Percentiles rank a stretch among this genome's conserved stretches.
Evolutionary conservation across 2,329 filamentous ascomycete species (phyloP).

Genomic region (Trichoderma harzianum): DNA sequence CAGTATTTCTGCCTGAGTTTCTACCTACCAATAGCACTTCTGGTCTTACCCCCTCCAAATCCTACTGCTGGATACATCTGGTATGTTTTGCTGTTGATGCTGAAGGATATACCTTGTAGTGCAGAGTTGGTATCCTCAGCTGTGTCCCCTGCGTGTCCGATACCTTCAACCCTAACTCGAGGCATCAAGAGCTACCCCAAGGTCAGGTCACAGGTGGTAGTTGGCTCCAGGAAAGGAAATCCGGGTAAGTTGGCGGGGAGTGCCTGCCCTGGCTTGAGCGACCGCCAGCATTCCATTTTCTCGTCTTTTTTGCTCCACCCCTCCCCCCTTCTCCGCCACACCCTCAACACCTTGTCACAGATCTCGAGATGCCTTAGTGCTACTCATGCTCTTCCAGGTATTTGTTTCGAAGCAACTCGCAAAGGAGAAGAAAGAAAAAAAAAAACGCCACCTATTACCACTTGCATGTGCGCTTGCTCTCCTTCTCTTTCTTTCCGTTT

Average conservation of each 20-base stretch:
- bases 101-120: neutral
- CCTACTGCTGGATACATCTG: neutral
- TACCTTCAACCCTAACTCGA: neutral
- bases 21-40: neutral
- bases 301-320: constrained; percentile 4
- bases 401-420: neutral
- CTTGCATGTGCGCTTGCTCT: neutral
- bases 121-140: neutral
- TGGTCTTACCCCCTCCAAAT: neutral
- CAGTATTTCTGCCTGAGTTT: neutral
- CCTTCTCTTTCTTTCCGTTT: neutral
- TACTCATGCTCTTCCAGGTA: neutral
- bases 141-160: neutral
- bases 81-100: neutral
- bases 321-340: constrained; percentile 6
- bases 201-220: neutral
- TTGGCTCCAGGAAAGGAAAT: neutral
- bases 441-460: neutral
- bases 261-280: constrained; percentile 6
- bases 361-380: constrained; percentile 5
- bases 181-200: neutral
- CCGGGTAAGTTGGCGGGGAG: constrained; percentile 5
- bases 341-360: constrained; percentile 10
- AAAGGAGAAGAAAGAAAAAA: neutral
- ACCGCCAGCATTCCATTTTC: constrained; percentile 1